A percentile compares a stretch with the other conserved stretches of the same genome.
phyloP scores from a whole-genome alignment of 768 basidiomycete species.

The Terana coerulea region DNA sequence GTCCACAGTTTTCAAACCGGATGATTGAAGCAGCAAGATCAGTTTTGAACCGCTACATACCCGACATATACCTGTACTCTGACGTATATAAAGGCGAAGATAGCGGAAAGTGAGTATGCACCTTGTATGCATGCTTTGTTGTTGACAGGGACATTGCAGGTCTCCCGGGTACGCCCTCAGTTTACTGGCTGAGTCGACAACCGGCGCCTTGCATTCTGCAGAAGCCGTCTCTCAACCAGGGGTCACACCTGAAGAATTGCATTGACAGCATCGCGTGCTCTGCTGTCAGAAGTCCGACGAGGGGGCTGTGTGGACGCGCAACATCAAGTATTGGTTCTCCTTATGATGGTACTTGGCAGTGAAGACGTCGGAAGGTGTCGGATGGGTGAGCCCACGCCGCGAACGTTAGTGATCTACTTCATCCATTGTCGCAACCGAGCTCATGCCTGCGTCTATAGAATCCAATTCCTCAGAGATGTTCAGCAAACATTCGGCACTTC shows the following conservation, averaged over 20 bases:
- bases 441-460: constrained; percentile 44
- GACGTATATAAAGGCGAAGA: constrained; percentile 98
- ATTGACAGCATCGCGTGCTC: constrained; percentile 68
- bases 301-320: constrained; percentile 91
- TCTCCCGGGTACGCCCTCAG: constrained; percentile 95
- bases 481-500: constrained; percentile 82
- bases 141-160: constrained; percentile 38
- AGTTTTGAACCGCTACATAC: constrained; percentile 92
- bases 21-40: constrained; percentile 96
- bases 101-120: constrained; percentile 93
- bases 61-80: constrained; percentile 97
- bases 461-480: constrained; percentile 87
- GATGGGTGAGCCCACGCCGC: constrained; percentile 77
- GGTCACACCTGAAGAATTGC: constrained; percentile 93
- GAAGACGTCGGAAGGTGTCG: constrained; percentile 92
- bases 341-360: constrained; percentile 94
- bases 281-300: constrained; percentile 72
- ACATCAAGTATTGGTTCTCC: constrained; percentile 80
- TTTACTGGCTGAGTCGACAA: constrained; percentile 89
- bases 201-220: constrained; percentile 80
- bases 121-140: background rate
- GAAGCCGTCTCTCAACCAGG: constrained; percentile 84
- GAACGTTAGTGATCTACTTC: constrained; percentile 46
- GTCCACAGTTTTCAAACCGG: constrained; percentile 94
- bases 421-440: constrained; percentile 1